Conservation (phyloP, 2,329 filamentous ascomycete genomes). For the Aspergillus unguis region DNA sequence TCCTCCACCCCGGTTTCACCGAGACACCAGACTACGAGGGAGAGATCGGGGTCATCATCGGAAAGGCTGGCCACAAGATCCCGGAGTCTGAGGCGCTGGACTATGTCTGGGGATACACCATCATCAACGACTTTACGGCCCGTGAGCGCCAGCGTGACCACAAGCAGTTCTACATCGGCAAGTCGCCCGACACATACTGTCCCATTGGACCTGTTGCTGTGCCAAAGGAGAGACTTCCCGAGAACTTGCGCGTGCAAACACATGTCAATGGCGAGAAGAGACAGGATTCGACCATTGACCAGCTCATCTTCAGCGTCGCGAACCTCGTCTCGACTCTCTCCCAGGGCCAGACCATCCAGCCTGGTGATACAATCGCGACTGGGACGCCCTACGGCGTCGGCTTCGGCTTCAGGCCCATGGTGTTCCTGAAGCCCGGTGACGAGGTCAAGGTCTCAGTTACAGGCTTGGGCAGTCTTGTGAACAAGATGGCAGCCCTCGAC, state of each 20-base stretch:
- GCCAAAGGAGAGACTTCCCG: constrained; percentile 44
- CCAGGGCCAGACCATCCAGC: constrained; percentile 50
- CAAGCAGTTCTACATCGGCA: constrained; percentile 60
- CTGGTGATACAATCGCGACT: constrained; percentile 52
- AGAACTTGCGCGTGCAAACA: constrained; percentile 43
- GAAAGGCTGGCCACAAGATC: constrained; percentile 47
- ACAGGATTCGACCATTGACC: constrained; percentile 48
- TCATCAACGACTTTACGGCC: constrained; percentile 57
- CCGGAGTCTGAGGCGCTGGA: constrained; percentile 46
- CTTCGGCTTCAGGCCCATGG: constrained; percentile 45
- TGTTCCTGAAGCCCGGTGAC: constrained; percentile 43
- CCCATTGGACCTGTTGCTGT: constrained; percentile 57
- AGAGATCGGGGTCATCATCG: constrained; percentile 57
- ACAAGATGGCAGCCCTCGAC: constrained; percentile 35
- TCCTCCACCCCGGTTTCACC: constrained; percentile 48
- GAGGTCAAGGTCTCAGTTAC: constrained; percentile 44
- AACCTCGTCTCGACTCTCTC: constrained; percentile 48
- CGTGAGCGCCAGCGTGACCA: constrained; percentile 55
- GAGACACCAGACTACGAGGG: constrained; percentile 55
- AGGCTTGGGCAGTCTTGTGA: constrained; percentile 41
- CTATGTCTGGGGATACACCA: constrained; percentile 57
- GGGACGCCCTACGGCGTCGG: constrained; percentile 41
- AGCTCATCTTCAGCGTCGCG: constrained; percentile 52
- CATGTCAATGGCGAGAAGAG: constrained; percentile 51
- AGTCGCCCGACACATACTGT: constrained; percentile 55